Conservation (phyloP, 2,329 filamentous ascomycete genomes). For the Xylariomycetidae sp. region DNA sequence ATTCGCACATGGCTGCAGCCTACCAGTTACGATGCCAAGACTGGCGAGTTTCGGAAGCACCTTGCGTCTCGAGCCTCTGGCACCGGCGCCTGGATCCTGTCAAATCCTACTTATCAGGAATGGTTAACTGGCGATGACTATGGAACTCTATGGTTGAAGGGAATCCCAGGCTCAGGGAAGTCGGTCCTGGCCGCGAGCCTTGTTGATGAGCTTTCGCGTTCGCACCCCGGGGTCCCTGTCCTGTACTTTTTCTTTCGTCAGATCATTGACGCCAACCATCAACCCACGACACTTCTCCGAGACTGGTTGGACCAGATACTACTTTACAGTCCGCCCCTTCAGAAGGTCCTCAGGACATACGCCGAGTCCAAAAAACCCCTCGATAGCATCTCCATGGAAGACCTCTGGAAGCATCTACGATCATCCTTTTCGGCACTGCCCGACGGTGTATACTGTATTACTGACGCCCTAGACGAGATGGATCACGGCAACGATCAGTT, state of each 20-base stretch:
- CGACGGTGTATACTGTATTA: constrained; percentile 32
- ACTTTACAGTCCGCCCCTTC: constrained; percentile 24
- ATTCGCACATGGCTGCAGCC: background rate
- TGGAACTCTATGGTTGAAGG: constrained; percentile 5
- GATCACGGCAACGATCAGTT: constrained; percentile 29
- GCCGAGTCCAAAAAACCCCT: constrained; percentile 4
- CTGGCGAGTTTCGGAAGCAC: background rate
- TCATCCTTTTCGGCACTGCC: constrained; percentile 13
- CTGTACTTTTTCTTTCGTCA: constrained; percentile 37
- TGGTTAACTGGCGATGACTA: constrained; percentile 1
- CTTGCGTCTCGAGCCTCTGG: background rate
- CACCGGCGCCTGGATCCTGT: constrained; percentile 6
- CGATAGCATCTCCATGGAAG: constrained; percentile 13
- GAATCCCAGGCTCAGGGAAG: constrained; percentile 24
- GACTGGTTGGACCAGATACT: constrained; percentile 32
- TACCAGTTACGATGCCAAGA: background rate
- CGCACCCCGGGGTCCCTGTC: constrained; percentile 18
- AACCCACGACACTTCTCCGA: constrained; percentile 23
- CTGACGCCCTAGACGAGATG: constrained; percentile 45
- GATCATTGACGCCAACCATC: constrained; percentile 32
- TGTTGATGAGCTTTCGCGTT: constrained; percentile 13
- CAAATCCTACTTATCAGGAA: constrained; percentile 1
- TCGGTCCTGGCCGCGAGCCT: constrained; percentile 29
- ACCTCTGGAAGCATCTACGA: constrained; percentile 27
- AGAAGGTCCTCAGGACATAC: constrained; percentile 15